Percentiles rank a stretch among this genome's conserved stretches.
Evolutionary conservation across 305 asterid species (phyloP).

Genomic region (Rubia balearica): DNA sequence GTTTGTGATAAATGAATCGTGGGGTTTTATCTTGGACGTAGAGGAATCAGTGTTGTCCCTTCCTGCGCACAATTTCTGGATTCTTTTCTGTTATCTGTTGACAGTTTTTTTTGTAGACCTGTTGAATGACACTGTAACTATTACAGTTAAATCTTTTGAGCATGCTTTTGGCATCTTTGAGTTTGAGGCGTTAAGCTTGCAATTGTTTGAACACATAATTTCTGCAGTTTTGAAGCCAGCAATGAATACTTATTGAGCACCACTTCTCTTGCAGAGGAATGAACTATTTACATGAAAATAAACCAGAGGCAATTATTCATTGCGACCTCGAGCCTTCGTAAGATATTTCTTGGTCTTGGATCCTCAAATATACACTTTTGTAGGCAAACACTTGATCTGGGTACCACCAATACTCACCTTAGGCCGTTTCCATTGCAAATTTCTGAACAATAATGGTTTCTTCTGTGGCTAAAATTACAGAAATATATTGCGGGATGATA

Average conservation of each 20-base stretch:
- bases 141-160: background rate
- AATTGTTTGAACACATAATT: background rate
- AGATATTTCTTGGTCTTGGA: constrained; percentile 28
- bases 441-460: constrained; percentile 12
- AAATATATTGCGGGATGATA: constrained; percentile 82
- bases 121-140: background rate
- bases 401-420: background rate
- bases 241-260: constrained; percentile 1
- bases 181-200: constrained; percentile 4
- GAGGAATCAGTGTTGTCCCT: background rate
- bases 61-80: background rate
- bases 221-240: background rate
- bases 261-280: constrained; percentile 57
- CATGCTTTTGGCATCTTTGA: background rate
- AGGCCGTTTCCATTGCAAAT: constrained; percentile 6
- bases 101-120: background rate
- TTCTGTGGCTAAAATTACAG: constrained; percentile 37
- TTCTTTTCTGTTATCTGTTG: background rate
- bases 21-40: background rate
- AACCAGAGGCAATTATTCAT: constrained; percentile 76
- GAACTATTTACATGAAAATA: constrained; percentile 79
- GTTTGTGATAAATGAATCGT: background rate
- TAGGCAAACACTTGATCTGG: background rate
- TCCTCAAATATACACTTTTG: background rate
- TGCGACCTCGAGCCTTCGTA: constrained; percentile 95